phyloP scores from a whole-genome alignment of 139 green algal species.

The Closterium sp. region DNA sequence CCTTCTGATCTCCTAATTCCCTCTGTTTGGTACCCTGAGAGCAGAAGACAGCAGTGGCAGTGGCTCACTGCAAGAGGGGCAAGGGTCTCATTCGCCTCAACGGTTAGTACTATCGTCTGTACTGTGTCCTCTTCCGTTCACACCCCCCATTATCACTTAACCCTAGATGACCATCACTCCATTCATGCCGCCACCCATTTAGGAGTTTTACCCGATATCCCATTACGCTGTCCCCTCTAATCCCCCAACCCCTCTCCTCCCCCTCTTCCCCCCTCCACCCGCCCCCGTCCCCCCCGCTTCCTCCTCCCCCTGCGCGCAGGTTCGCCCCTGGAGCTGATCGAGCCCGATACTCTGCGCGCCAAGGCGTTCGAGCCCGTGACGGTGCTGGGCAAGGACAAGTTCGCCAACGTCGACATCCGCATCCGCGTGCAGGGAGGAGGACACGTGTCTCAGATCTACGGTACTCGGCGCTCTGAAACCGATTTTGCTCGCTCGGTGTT shows the following conservation, averaged over 20 bases:
- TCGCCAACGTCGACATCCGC: slow-evolving; percentile 93
- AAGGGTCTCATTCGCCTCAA: slow-evolving; percentile 91
- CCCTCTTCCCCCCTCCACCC: no score
- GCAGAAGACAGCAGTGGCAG: slow-evolving; percentile 92
- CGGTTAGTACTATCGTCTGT: slow-evolving; percentile 61
- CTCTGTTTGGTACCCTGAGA: neutral
- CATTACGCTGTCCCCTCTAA: no score
- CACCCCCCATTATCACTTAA: no score
- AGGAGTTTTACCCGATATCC: no score
- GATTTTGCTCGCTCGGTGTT: no score
- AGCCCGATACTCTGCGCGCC: slow-evolving; percentile 89
- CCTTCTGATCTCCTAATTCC: neutral
- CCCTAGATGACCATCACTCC: no score
- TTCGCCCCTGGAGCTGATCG: slow-evolving; percentile 84
- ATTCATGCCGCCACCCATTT: no score
- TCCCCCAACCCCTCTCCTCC: neutral
- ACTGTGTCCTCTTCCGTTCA: neutral
- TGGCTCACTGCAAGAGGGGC: slow-evolving; percentile 86
- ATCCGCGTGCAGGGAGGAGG: slow-evolving; percentile 94
- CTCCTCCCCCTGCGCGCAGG: slow-evolving; percentile 21
- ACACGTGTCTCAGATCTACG: slow-evolving; percentile 79
- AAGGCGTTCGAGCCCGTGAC: slow-evolving; percentile 97
- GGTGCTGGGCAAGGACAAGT: slow-evolving; percentile 87
- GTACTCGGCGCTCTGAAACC: neutral
- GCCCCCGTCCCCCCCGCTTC: neutral